Conservation (phyloP, 768 basidiomycete species). For the Wakefieldia striispora region DNA sequence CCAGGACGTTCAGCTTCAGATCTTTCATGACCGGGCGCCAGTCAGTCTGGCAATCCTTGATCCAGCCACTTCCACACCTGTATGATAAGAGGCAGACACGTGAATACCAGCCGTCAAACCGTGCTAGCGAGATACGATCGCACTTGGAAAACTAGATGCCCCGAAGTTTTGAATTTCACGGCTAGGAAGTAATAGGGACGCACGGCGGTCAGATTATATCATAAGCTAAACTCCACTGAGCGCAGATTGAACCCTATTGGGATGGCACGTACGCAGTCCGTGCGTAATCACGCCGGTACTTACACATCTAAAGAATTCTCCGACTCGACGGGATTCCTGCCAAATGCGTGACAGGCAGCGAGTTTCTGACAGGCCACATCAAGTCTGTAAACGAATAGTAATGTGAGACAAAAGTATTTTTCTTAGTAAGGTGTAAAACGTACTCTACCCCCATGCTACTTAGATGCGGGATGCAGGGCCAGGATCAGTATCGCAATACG, state of each 20-base stretch:
- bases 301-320: constrained; percentile 30
- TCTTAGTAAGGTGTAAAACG: constrained; percentile 19
- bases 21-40: constrained; percentile 38
- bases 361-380: constrained; percentile 33
- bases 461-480: constrained; percentile 28
- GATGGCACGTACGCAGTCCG: not conserved
- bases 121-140: constrained; percentile 17
- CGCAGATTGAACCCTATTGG: constrained; percentile 28
- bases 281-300: constrained; percentile 9
- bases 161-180: constrained; percentile 38
- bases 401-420: constrained; percentile 6
- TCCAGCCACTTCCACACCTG: constrained; percentile 37
- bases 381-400: constrained; percentile 19
- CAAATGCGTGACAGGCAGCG: constrained; percentile 28
- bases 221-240: constrained; percentile 9
- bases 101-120: constrained; percentile 21
- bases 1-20: constrained; percentile 25
- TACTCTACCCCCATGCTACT: constrained; percentile 33
- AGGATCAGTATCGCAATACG: constrained; percentile 27
- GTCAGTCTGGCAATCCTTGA: constrained; percentile 29
- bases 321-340: constrained; percentile 22
- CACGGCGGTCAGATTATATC: constrained; percentile 10
- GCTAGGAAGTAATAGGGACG: constrained; percentile 17
- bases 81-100: constrained; percentile 15
- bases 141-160: constrained; percentile 34